phyloP scores from a whole-genome alignment of 1,284 basidiomycete genomes.

The Ustilago loliicola region DNA sequence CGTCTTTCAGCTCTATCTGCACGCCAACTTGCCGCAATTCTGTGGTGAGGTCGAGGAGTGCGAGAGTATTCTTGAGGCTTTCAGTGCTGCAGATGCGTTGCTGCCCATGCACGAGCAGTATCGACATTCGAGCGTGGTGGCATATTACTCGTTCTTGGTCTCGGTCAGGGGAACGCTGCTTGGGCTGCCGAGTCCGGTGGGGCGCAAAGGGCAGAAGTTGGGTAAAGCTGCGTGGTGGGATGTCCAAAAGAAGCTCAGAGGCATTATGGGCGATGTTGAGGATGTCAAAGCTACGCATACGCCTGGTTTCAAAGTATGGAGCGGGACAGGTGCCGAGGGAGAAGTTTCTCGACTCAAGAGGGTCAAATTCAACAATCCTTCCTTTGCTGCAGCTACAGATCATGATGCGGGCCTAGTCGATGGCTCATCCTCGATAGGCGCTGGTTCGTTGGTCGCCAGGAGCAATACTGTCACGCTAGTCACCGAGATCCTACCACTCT shows the following conservation, averaged over 20 bases:
- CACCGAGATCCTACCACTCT: slow-evolving; percentile 43
- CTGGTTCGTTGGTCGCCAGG: slow-evolving; percentile 9
- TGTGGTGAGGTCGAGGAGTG: slow-evolving; percentile 84
- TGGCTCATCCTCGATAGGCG: neutral
- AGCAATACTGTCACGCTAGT: slow-evolving; percentile 28
- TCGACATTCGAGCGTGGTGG: slow-evolving; percentile 76
- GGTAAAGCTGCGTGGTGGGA: slow-evolving; percentile 74
- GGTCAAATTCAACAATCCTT: slow-evolving; percentile 18
- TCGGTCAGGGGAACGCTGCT: slow-evolving; percentile 83
- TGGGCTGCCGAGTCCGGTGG: slow-evolving; percentile 86
- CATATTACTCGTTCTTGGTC: slow-evolving; percentile 87
- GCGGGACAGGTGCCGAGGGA: slow-evolving; percentile 3
- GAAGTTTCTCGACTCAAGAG: slow-evolving; percentile 13
- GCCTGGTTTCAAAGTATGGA: neutral
- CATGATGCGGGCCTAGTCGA: neutral
- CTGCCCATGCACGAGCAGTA: slow-evolving; percentile 75
- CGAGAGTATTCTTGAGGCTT: slow-evolving; percentile 79
- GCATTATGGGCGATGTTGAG: slow-evolving; percentile 68
- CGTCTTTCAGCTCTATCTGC: slow-evolving; percentile 87
- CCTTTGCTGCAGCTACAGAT: neutral
- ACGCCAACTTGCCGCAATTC: slow-evolving; percentile 91
- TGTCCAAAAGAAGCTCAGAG: slow-evolving; percentile 66
- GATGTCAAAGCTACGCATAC: slow-evolving; percentile 44
- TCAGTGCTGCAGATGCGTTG: slow-evolving; percentile 83
- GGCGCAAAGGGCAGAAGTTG: slow-evolving; percentile 79